Conservation (phyloP, 1,284 basidiomycete species). For the Marasmius oreades region DNA sequence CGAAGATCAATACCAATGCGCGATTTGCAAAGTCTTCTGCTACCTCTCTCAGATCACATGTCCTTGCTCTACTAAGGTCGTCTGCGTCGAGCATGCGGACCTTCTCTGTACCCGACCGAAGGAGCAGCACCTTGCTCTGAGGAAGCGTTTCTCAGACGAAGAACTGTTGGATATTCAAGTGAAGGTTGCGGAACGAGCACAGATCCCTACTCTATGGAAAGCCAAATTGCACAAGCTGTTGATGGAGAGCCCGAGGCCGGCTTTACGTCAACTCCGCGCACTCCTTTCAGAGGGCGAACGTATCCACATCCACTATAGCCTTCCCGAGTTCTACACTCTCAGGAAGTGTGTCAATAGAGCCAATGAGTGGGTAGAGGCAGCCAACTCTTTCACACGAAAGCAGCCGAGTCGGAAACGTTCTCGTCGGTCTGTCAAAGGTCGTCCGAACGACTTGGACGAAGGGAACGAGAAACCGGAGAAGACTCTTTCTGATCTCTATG, state of each 20-base stretch:
- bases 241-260: slow-evolving; percentile 64
- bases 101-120: slow-evolving; percentile 71
- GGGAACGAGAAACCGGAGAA: slow-evolving; percentile 66
- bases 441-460: slow-evolving; percentile 51
- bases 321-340: slow-evolving; percentile 72
- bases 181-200: slow-evolving; percentile 70
- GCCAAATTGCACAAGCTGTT: slow-evolving; percentile 68
- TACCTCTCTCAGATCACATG: slow-evolving; percentile 93
- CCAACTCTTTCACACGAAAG: slow-evolving; percentile 70
- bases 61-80: slow-evolving; percentile 71
- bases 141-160: slow-evolving; percentile 80
- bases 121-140: slow-evolving; percentile 57
- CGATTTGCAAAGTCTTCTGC: slow-evolving; percentile 91
- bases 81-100: slow-evolving; percentile 84
- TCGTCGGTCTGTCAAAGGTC: slow-evolving; percentile 51
- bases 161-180: slow-evolving; percentile 68
- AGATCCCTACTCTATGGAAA: slow-evolving; percentile 74
- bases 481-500: slow-evolving; percentile 62
- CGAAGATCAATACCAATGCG: slow-evolving; percentile 95
- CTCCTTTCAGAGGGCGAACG: slow-evolving; percentile 85
- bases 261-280: slow-evolving; percentile 72
- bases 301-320: slow-evolving; percentile 74
- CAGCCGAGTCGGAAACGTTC: slow-evolving; percentile 64
- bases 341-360: slow-evolving; percentile 78
- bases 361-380: slow-evolving; percentile 81